phyloP scores from a whole-genome alignment of 2,329 filamentous ascomycete species.

The Colletotrichum liriopes region DNA sequence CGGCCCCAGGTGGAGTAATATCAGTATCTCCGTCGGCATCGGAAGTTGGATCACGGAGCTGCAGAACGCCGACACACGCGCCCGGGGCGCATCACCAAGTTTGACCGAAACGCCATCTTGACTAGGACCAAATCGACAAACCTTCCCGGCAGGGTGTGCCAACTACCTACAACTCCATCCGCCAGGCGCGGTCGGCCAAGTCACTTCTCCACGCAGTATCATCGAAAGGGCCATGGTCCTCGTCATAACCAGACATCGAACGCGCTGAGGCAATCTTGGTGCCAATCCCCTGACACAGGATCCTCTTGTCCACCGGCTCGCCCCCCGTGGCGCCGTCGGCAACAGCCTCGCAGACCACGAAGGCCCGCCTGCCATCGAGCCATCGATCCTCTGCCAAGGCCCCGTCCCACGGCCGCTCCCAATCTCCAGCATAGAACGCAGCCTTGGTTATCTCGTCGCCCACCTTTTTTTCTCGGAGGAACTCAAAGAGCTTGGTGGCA shows the following conservation, averaged over 20 bases:
- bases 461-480: background rate
- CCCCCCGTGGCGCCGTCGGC: background rate
- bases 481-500: background rate
- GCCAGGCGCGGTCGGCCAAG: background rate
- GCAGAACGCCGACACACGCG: background rate
- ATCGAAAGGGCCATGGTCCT: background rate
- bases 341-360: background rate
- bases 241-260: background rate
- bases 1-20: constrained; percentile 34
- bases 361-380: constrained; percentile 5
- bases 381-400: background rate
- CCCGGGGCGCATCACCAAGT: no score
- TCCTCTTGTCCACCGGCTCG: no score
- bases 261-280: background rate
- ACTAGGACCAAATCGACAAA: background rate
- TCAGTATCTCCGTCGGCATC: constrained; percentile 26
- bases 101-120: background rate
- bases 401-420: constrained; percentile 22
- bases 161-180: background rate
- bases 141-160: no score
- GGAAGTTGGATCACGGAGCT: constrained; percentile 34
- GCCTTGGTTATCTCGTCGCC: background rate
- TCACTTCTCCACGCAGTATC: background rate
- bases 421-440: constrained; percentile 23
- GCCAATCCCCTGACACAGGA: background rate